A percentile compares a stretch with the other conserved stretches of the same genome.
Conservation (phyloP, 805 yeast species). For the Candida gorgasii region DNA sequence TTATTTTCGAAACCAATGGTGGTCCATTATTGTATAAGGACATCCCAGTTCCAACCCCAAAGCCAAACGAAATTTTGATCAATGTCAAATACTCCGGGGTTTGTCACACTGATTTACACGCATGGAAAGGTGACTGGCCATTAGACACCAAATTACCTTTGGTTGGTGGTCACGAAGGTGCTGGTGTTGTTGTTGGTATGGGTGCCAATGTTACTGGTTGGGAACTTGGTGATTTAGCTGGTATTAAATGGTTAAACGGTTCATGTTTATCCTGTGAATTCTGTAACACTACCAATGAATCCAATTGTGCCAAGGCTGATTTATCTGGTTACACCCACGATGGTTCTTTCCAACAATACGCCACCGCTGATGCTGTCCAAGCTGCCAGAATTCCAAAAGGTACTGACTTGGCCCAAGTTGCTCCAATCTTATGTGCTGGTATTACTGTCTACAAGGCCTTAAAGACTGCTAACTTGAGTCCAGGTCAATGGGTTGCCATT, state of each 20-base stretch:
- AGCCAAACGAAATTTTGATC: slow-evolving; percentile 42
- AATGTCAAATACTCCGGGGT: slow-evolving; percentile 48
- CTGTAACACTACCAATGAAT: slow-evolving; percentile 46
- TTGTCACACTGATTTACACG: slow-evolving; percentile 49
- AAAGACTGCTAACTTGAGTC: slow-evolving; percentile 53
- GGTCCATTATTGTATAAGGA: slow-evolving; percentile 43
- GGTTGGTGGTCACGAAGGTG: slow-evolving; percentile 51
- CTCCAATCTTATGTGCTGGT: slow-evolving; percentile 69
- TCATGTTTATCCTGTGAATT: slow-evolving; percentile 45
- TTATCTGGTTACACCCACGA: slow-evolving; percentile 75
- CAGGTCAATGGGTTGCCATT: slow-evolving; percentile 75
- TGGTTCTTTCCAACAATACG: slow-evolving; percentile 68
- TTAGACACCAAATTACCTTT: slow-evolving; percentile 45
- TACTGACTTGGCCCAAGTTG: slow-evolving; percentile 54
- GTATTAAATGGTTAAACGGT: slow-evolving; percentile 48
- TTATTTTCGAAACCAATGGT: slow-evolving; percentile 42
- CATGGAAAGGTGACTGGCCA: slow-evolving; percentile 52
- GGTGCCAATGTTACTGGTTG: slow-evolving; percentile 44
- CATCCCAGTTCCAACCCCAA: slow-evolving; percentile 45
- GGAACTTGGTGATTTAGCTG: slow-evolving; percentile 46
- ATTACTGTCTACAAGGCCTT: slow-evolving; percentile 69
- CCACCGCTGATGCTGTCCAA: slow-evolving; percentile 64
- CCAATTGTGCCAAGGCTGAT: slow-evolving; percentile 64
- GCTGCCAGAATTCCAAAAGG: slow-evolving; percentile 60
- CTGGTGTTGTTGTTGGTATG: slow-evolving; percentile 47